A percentile compares a stretch with the other conserved stretches of the same genome.
These are phyloP conservation scores for Diaporthe citrichinensis DNA, from an alignment of 2,329 filamentous ascomycete genomes.

Conservation along the genomic window DNA sequence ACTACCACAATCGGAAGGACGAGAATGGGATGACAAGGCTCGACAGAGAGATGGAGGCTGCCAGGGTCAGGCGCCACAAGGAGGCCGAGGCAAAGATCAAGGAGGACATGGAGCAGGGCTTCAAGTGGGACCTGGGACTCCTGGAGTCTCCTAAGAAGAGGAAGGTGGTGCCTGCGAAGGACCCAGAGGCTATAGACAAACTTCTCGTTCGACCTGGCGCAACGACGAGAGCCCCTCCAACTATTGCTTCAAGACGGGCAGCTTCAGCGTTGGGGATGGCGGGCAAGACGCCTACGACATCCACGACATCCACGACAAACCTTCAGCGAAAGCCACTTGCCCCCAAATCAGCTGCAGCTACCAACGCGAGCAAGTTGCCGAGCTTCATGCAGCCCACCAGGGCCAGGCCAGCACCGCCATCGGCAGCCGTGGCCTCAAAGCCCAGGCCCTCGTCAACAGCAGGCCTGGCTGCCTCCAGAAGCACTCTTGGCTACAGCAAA, in stretches of 20 bases:
- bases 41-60: constrained; percentile 72
- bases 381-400: constrained; percentile 40
- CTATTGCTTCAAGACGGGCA: constrained; percentile 68
- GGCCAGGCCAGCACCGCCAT: constrained; percentile 50
- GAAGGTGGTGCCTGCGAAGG: constrained; percentile 49
- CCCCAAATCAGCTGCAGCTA: constrained; percentile 40
- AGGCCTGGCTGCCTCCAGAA: constrained; percentile 77
- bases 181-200: constrained; percentile 39
- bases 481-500: constrained; percentile 87
- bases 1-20: constrained; percentile 74
- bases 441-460: constrained; percentile 63
- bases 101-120: constrained; percentile 73
- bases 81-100: constrained; percentile 77
- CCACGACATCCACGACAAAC: constrained; percentile 41
- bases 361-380: constrained; percentile 43
- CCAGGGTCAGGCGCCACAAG: constrained; percentile 64
- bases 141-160: constrained; percentile 63
- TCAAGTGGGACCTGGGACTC: constrained; percentile 37
- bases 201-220: constrained; percentile 37
- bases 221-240: constrained; percentile 57
- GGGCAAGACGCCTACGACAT: constrained; percentile 43
- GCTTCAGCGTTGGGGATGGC: constrained; percentile 65
- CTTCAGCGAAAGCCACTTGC: constrained; percentile 45
- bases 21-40: constrained; percentile 75
- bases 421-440: constrained; percentile 51